Evolutionary conservation across 2,329 filamentous ascomycete genomes (phyloP).

Genomic region (Phyllosticta capitalensis): DNA sequence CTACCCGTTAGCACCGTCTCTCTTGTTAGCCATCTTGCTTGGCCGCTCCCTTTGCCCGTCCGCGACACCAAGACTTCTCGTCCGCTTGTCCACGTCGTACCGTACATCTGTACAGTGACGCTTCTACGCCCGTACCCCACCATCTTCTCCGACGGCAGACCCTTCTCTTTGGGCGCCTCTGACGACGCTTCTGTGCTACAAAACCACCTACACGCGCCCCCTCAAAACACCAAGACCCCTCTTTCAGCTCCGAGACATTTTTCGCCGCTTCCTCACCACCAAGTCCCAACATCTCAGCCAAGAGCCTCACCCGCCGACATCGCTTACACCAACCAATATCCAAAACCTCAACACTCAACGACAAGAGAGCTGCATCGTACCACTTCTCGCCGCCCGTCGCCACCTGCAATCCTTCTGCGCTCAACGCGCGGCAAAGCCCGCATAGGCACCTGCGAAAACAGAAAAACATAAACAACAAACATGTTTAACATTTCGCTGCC

Average conservation of each 20-base stretch:
- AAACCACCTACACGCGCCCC: neutral
- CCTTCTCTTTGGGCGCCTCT: neutral
- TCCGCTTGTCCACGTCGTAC: neutral
- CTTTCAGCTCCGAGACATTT: neutral
- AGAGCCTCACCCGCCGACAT: neutral
- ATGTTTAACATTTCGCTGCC: slow-evolving; percentile 8
- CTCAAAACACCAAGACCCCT: neutral
- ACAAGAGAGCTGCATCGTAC: neutral
- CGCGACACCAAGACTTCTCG: neutral
- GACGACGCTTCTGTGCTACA: neutral
- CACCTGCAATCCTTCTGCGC: neutral
- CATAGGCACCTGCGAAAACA: neutral
- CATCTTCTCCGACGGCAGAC: neutral
- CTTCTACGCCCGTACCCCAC: neutral
- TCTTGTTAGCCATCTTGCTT: neutral
- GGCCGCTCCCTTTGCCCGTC: neutral
- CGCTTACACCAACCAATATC: neutral
- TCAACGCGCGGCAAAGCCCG: neutral
- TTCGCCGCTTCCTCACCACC: neutral
- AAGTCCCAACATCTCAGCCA: neutral
- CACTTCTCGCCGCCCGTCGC: neutral
- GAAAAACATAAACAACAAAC: neutral
- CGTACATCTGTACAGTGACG: neutral
- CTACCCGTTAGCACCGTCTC: neutral
- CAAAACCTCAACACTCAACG: neutral